Percentiles rank a stretch among this genome's conserved stretches.
Evolutionary conservation across 345 rosid genomes (phyloP).

Genomic region (Sonneratia alba): DNA sequence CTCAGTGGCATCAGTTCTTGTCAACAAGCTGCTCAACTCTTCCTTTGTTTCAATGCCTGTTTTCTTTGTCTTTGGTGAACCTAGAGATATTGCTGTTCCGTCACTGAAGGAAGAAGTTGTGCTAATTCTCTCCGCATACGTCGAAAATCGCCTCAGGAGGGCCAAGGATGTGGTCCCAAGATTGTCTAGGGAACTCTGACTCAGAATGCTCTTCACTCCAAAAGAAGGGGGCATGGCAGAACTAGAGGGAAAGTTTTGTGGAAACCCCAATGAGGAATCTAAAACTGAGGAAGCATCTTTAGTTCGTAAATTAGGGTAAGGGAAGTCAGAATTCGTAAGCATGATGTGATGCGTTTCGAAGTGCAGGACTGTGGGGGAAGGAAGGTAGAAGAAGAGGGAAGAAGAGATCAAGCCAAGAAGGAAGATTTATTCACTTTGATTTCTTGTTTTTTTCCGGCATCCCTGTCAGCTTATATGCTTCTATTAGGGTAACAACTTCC

Average conservation of each 20-base stretch:
- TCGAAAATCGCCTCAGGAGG: slow-evolving; percentile 54
- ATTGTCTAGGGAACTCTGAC: slow-evolving; percentile 41
- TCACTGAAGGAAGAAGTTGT: slow-evolving; percentile 70
- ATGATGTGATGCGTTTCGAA: too few species aligned
- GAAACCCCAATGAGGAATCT: slow-evolving; percentile 42
- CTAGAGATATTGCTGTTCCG: slow-evolving; percentile 37
- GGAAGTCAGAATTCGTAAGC: slow-evolving; percentile 25
- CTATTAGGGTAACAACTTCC: too few species aligned
- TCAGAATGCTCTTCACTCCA: slow-evolving; percentile 32
- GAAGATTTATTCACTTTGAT: too few species aligned
- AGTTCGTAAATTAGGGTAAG: slow-evolving; percentile 32
- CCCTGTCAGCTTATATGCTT: too few species aligned
- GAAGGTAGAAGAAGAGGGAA: too few species aligned
- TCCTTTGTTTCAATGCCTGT: slow-evolving; percentile 80
- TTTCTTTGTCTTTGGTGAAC: slow-evolving; percentile 89
- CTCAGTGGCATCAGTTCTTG: slow-evolving; percentile 55
- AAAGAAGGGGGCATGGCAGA: slow-evolving; percentile 31
- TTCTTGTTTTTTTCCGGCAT: too few species aligned
- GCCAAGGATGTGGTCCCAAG: slow-evolving; percentile 39
- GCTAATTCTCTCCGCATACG: slow-evolving; percentile 83
- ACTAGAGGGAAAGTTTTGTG: slow-evolving; percentile 48
- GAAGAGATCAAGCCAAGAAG: too few species aligned
- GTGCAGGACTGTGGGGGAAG: too few species aligned
- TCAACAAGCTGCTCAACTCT: slow-evolving; percentile 52
- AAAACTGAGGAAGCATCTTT: slow-evolving; percentile 42